Evolutionary conservation across 1,139 yeast genomes (phyloP).

Genomic region (Candida sojae): DNA sequence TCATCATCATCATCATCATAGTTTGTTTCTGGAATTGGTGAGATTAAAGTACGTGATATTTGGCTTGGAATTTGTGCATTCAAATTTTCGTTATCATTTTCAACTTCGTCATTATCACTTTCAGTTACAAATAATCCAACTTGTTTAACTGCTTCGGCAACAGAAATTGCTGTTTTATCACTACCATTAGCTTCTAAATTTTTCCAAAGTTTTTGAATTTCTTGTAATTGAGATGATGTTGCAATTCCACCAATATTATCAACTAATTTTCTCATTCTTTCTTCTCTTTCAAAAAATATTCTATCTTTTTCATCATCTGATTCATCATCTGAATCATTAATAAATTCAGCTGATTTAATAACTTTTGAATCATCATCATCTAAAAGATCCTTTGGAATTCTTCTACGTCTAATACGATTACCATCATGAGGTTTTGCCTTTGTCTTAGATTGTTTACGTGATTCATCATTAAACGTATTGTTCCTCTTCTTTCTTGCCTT

Average conservation of each 20-base stretch:
- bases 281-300: conserved; percentile 61
- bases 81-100: conserved; percentile 5
- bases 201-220: conserved; percentile 42
- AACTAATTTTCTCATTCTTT: conserved; percentile 46
- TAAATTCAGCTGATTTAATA: conserved; percentile 51
- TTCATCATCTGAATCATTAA: conserved; percentile 68
- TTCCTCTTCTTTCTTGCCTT: conserved; percentile 22
- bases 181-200: conserved; percentile 23
- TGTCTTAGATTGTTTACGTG: background rate
- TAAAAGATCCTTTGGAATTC: conserved; percentile 15
- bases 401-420: conserved; percentile 2
- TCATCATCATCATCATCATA: conserved; percentile 4
- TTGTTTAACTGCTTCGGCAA: conserved; percentile 27
- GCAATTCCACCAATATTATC: conserved; percentile 44
- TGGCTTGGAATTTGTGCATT: background rate
- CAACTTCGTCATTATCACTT: conserved; percentile 15
- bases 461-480: conserved; percentile 11
- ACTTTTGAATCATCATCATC: conserved; percentile 21
- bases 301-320: conserved; percentile 59
- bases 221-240: conserved; percentile 35
- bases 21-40: background rate
- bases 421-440: conserved; percentile 3
- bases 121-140: conserved; percentile 21
- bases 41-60: background rate
- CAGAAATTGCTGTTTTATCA: conserved; percentile 16